Conservation (phyloP, 1,139 yeast genomes). For the Saccharomyces uvarum region DNA sequence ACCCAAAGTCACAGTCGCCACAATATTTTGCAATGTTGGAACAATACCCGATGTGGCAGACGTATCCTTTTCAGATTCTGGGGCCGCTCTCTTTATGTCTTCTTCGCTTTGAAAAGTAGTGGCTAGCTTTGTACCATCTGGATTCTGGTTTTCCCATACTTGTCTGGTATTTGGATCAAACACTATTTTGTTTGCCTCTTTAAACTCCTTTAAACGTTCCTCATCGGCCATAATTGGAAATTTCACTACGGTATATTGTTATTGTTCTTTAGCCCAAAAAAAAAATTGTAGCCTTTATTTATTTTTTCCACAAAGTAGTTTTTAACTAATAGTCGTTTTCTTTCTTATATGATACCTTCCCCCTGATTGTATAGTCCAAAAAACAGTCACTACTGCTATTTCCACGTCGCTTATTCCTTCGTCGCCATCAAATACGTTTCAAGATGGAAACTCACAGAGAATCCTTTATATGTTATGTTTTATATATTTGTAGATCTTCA, state of each 20-base stretch:
- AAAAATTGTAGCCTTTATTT: neutral
- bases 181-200: slow-evolving; percentile 31
- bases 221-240: slow-evolving; percentile 26
- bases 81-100: slow-evolving; percentile 6
- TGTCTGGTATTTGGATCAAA: slow-evolving; percentile 33
- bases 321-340: neutral
- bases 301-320: neutral
- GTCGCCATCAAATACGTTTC: neutral
- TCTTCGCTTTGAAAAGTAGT: slow-evolving; percentile 4
- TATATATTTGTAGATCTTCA: neutral
- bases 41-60: slow-evolving; percentile 87
- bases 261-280: neutral
- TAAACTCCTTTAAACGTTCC: slow-evolving; percentile 30
- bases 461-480: neutral
- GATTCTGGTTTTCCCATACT: slow-evolving; percentile 31
- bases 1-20: slow-evolving; percentile 94
- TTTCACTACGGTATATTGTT: neutral
- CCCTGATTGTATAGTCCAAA: neutral
- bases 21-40: slow-evolving; percentile 93
- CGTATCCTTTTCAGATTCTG: slow-evolving; percentile 36
- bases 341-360: neutral
- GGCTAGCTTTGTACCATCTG: slow-evolving; percentile 7
- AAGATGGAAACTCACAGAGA: neutral
- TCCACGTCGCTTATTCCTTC: neutral
- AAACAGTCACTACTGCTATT: neutral